Evolutionary conservation across 176 grass and related monocot genomes (phyloP), one percentile per base, ranked within the genome.

Genomic region (Microstegium vimineum): DNA sequence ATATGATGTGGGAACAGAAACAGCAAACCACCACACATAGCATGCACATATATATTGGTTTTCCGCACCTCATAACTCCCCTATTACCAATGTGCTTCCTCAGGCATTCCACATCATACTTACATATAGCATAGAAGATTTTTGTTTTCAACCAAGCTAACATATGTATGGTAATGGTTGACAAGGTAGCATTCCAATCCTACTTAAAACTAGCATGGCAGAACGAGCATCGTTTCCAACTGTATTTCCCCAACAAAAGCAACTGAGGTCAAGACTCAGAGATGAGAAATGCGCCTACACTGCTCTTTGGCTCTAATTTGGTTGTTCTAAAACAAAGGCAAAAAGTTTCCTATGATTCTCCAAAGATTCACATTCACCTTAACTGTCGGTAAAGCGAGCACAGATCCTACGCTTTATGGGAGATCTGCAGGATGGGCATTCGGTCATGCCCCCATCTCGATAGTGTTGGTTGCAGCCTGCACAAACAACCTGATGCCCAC

Each of bases 361-460:
- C 69, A 13, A 14, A 2, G 47, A 28, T 52, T 68, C 27, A 68
- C 77, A 36, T 36, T 23, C 43, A 69, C 72, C 30, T 69, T 75
- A 81, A 87, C 41, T 80, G 63, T 77, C 64, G n/a, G 81, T 1
- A 14, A 70, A 91, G 63, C 80, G 76, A 69, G 82, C 81, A 27
- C 25, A 46, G 25, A 87, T 83, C 76, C 89, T 84, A 46, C 63
- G 76, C 57, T 87, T 3, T 47, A 91, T 91, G 23, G 81, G 43
- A 22, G 85, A 84, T 69, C 89, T 87, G 61, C 89, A 91, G 59
- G 85, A 87, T 45, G 76, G 89, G 60, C 89, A 91, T 33, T 87
- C 60, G 18, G 77, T 69, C 89, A 90, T 83, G 37, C 85, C 85
- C 43, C 69, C 63, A 15, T 91, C 82, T 63, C 63, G 76, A 65